Evolutionary conservation across 176 grass and related monocot genomes (phyloP), one percentile per base, ranked within the genome.

Genomic region (Tillandsia leiboldiana): DNA sequence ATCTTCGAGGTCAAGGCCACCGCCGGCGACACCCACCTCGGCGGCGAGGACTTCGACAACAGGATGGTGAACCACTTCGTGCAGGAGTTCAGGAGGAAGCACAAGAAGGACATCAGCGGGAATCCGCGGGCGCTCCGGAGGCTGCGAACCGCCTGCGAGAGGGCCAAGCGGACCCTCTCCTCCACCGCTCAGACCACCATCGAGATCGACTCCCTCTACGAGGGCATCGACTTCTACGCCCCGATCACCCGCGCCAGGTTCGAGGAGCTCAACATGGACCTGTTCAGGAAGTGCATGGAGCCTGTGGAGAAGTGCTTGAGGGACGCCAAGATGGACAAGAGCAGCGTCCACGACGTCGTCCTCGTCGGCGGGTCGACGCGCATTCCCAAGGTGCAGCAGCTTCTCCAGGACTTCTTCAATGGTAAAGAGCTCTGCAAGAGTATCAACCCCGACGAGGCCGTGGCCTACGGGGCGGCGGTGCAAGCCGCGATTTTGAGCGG

Each of bases 291-390:
- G 81, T 91, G 92, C 81, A 96, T 91, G 92, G 92, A 96, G 72
- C 91, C 87, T 0, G 91, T 96, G 49, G 91, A 96, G 85, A 96
- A 91, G 72, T 91, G 87, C 51, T 67, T 96, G 68, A 75, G 84
- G 17, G 91, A 96, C 20, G 87, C 91, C 9, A 96, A 96, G 80
- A 96, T 96, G 87, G 91, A 96, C 85, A 96, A 96, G 80, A 93
- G 86, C 80, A 86, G 9, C 33, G 86, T 93, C 50, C 58, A 93
- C 74, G 90, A 89, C 42, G 86, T 93, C n/a, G 86, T 93, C 48
- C 85, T 93, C 10, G 86, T 93, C 17, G 90, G 90, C 26, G 90
- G 90, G 52, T 93, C 86, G 0, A 93, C 90, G 8, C 75, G 90
- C 11, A 94, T 94, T 12, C 90, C 90, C 33, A 90, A 87, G 77